Percentiles rank a stretch among this genome's conserved stretches.
These are phyloP conservation scores for Beauveria caledonica DNA, from an alignment of 2,329 filamentous ascomycete species.

Conservation along the genomic window DNA sequence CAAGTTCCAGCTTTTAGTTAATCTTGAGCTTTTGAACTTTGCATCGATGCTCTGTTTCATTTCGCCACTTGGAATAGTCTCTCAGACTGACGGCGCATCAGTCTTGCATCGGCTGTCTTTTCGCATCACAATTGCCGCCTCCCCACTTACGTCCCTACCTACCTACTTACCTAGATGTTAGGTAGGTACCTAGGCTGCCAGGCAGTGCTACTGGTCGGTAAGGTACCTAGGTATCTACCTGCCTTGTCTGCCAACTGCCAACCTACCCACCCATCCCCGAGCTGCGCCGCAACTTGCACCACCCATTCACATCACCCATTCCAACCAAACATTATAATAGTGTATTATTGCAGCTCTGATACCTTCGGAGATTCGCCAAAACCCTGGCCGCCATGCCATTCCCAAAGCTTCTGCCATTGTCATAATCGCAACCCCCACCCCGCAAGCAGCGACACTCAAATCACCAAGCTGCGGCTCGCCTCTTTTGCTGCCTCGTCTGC, in stretches of 20 bases:
- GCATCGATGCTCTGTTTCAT: too few species aligned
- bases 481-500: neutral
- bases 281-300: neutral
- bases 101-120: too few species aligned
- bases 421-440: neutral
- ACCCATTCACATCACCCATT: neutral
- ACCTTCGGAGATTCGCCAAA: neutral
- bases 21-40: too few species aligned
- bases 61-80: too few species aligned
- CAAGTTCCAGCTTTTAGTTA: too few species aligned
- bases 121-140: neutral
- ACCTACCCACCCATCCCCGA: too few species aligned
- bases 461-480: neutral
- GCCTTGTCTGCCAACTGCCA: too few species aligned
- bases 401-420: neutral
- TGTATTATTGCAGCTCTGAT: neutral
- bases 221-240: too few species aligned
- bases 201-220: too few species aligned
- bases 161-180: too few species aligned
- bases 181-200: too few species aligned
- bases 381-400: neutral
- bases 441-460: neutral
- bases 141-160: neutral
- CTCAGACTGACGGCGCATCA: too few species aligned
- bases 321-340: neutral